Conservation (phyloP, 768 basidiomycete genomes). For the Tylopilus intermedius region DNA sequence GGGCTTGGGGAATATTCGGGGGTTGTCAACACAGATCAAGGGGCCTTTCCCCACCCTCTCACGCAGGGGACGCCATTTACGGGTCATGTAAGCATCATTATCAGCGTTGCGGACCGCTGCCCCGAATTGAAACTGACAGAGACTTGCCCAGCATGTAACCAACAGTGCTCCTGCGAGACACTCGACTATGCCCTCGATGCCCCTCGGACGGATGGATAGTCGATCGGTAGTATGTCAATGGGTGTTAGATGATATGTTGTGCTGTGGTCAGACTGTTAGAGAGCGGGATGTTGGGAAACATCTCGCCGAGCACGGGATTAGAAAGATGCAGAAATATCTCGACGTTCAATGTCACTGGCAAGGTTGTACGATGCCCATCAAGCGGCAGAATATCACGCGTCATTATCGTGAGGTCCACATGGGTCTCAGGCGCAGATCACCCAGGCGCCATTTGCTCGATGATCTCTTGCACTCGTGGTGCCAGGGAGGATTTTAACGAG, state of each 20-base stretch:
- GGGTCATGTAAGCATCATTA: conserved; percentile 4
- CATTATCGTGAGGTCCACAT: conserved; percentile 19
- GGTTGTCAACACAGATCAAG: neutral
- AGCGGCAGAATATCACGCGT: conserved; percentile 4
- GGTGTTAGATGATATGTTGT: neutral
- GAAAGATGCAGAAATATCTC: neutral
- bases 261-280: conserved; percentile 5
- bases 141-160: neutral
- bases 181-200: neutral
- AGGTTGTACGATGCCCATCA: neutral
- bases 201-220: neutral
- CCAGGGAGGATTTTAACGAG: neutral
- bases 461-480: neutral
- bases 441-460: neutral
- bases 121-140: neutral
- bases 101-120: neutral
- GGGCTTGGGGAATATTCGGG: neutral
- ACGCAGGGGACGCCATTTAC: neutral
- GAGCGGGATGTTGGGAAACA: neutral
- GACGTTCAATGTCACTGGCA: conserved; percentile 6
- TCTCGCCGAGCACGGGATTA: conserved; percentile 13
- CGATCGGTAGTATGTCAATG: conserved; percentile 1
- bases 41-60: neutral
- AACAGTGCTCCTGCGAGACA: too few relatives aligned
- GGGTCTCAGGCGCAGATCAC: conserved; percentile 7